Conservation (phyloP, 768 basidiomycete genomes). For the Sporobolomyces pararoseus region DNA sequence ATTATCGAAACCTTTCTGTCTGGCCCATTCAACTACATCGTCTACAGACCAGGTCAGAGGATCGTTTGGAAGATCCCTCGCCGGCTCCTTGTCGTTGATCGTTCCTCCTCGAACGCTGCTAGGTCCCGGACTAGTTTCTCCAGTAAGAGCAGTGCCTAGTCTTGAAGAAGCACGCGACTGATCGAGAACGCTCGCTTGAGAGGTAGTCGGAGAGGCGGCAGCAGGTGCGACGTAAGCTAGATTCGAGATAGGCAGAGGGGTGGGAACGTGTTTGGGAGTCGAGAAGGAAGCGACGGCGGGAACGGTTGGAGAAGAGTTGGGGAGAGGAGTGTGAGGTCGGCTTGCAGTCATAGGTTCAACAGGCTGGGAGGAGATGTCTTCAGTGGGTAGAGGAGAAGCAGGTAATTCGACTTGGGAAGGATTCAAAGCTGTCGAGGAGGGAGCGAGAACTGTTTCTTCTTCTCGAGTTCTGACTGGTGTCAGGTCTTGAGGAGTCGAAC, state of each 20-base stretch:
- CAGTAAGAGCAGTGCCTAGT: slow-evolving; percentile 8
- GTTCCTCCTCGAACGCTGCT: slow-evolving; percentile 1
- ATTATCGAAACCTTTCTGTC: slow-evolving; percentile 75
- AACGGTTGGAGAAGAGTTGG: not conserved
- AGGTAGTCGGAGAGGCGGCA: slow-evolving; percentile 15
- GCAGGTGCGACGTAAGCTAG: not conserved
- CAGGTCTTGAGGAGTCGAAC: not conserved
- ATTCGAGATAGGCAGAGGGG: not conserved
- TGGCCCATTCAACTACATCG: slow-evolving; percentile 85
- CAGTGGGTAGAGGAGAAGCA: not conserved
- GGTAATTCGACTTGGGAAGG: not conserved
- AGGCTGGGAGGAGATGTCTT: not conserved
- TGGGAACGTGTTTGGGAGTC: not conserved
- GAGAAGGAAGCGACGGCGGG: not conserved
- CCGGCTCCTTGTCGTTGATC: not conserved
- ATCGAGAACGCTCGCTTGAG: slow-evolving; percentile 8
- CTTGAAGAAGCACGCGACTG: slow-evolving; percentile 25
- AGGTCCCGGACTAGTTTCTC: slow-evolving; percentile 22
- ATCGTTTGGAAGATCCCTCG: slow-evolving; percentile 15
- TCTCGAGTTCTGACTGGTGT: slow-evolving; percentile 2
- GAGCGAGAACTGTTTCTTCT: not conserved
- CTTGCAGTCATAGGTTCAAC: not conserved
- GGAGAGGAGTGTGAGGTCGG: slow-evolving; percentile 5
- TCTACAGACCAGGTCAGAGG: slow-evolving; percentile 69
- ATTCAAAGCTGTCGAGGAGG: not conserved